These are phyloP conservation scores for Uncinocarpus reesii DNA, from an alignment of 2,329 filamentous ascomycete species.

Conservation along the genomic window DNA sequence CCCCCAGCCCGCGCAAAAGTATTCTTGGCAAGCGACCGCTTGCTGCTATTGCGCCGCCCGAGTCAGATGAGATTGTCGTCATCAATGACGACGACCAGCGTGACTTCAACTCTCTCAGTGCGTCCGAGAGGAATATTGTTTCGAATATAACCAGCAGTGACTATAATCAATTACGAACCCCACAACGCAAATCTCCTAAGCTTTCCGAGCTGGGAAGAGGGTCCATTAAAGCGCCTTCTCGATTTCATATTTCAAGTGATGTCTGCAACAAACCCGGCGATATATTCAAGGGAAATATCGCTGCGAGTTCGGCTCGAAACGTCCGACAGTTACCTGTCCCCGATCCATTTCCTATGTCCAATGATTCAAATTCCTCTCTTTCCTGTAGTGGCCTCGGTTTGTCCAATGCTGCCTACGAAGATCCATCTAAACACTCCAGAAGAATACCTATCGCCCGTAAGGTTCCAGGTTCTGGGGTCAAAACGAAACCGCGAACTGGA, in stretches of 20 bases:
- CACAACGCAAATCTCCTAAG: conserved; percentile 12
- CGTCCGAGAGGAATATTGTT: conserved; percentile 35
- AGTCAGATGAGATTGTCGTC: conserved; percentile 28
- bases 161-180: background rate
- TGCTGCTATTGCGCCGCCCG: conserved; percentile 31
- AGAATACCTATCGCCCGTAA: background rate
- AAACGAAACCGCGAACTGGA: conserved; percentile 11
- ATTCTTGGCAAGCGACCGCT: conserved; percentile 36
- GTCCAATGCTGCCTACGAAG: background rate
- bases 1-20: conserved; percentile 31
- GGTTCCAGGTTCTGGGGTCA: background rate
- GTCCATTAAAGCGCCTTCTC: background rate
- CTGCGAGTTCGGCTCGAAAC: too few relatives aligned
- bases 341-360: background rate
- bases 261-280: background rate
- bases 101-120: conserved; percentile 21
- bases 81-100: conserved; percentile 23
- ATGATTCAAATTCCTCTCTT: background rate
- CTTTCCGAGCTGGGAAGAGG: conserved; percentile 3
- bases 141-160: conserved; percentile 23
- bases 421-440: background rate
- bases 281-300: too few relatives aligned
- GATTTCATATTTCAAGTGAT: background rate
- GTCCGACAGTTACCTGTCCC: too few relatives aligned
- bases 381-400: background rate